Conservation (phyloP, 1,284 basidiomycete species). For the Puccinia horiana region DNA sequence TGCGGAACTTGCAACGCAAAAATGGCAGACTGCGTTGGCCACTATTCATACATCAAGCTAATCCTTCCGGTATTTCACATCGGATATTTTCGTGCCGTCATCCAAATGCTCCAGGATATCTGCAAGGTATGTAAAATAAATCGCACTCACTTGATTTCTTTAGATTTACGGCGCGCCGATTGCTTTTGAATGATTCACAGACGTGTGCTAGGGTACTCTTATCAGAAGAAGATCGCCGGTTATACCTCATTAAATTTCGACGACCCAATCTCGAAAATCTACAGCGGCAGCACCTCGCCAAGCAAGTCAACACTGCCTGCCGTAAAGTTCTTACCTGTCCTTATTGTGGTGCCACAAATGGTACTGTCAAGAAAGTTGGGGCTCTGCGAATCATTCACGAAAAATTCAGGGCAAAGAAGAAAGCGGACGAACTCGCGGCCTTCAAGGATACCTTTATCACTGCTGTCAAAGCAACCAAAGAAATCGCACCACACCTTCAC, state of each 20-base stretch:
- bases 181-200: constrained; percentile 60
- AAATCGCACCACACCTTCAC: constrained; percentile 78
- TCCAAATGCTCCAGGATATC: constrained; percentile 88
- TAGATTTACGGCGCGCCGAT: constrained; percentile 19
- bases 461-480: constrained; percentile 83
- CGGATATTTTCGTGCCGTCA: constrained; percentile 95
- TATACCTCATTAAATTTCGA: constrained; percentile 84
- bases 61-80: constrained; percentile 64
- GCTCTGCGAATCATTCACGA: constrained; percentile 95
- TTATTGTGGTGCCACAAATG: constrained; percentile 89
- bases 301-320: constrained; percentile 83
- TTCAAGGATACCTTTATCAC: constrained; percentile 82
- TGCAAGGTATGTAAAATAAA: constrained; percentile 72
- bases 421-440: constrained; percentile 74
- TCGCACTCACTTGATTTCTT: neutral
- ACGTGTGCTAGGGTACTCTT: constrained; percentile 93
- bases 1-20: constrained; percentile 94
- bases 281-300: constrained; percentile 79
- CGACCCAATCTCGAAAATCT: constrained; percentile 89
- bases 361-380: constrained; percentile 93
- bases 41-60: constrained; percentile 71
- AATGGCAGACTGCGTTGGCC: constrained; percentile 92
- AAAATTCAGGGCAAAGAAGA: constrained; percentile 94
- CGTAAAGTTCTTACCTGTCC: constrained; percentile 91
- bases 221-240: constrained; percentile 79